Evolutionary conservation across 1,139 yeast species (phyloP), one percentile per base, ranked within the genome.

Genomic region (Magnusiomyces suaveolens): DNA sequence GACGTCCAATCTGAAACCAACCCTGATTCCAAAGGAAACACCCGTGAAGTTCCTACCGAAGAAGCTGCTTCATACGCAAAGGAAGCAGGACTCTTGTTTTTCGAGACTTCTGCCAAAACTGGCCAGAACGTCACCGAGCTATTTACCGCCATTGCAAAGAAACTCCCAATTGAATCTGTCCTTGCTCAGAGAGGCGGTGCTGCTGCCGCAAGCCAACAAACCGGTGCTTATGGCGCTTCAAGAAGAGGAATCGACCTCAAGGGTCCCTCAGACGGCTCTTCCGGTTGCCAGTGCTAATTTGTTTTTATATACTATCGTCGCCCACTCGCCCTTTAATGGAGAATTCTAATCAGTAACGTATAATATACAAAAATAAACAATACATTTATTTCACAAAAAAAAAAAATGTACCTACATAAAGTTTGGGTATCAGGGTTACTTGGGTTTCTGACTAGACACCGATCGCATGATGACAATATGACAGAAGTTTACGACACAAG

Each of bases 81-180:
- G 50, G 96, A 88, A 64, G 85, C 88, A 59, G 85, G 85, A 0
- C 76, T 94, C 52, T 69, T 90, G 51, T 90, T 87, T 68, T 85
- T 83, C 63, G 97, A 94, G 70, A 94, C 95, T 1, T 86, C 96
- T 67, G 99, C 99, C 8, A 92, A 90, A 72, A 82, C 95, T 1
- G 92, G 96, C 16, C 78, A 80, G 64, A 86, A 87, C 60, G 89
- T 94, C 44, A 80, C 80, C 56, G 88, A 86, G 46, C 81, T 88
- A 38, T 94, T 94, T 70, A 79, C 82, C 52, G 85, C 83, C 26
- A 85, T 92, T 64, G 97, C 96, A 2, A 65, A 66, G 57, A 60
- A 65, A 51, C 65, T 71, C 62, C 74, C 74, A 0, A 59, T 71
- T 16, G 73, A 71, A 43, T 61, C 66, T 38, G 71, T 48, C 8